Conservation (phyloP, 352 stramenopile species). For the Globisporangium orthogonon region DNA sequence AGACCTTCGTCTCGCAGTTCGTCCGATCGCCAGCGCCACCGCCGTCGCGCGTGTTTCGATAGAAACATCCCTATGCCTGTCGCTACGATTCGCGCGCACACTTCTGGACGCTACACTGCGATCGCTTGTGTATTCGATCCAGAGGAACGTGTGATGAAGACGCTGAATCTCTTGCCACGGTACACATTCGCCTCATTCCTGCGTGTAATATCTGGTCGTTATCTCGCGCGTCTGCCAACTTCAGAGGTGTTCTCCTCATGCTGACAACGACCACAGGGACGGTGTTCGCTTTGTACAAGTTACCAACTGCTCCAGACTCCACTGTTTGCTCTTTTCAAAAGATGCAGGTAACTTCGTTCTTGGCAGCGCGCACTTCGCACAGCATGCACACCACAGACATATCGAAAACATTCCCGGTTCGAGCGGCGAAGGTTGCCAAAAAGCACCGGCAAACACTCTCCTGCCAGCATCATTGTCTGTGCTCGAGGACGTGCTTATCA, state of each 20-base stretch:
- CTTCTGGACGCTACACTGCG: constrained; percentile 13
- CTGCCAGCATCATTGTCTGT: background rate
- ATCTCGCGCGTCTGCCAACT: too few species aligned
- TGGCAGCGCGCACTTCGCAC: constrained; percentile 25
- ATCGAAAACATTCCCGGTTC: background rate
- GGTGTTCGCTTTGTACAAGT: background rate
- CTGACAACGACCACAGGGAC: background rate
- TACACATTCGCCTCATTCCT: background rate
- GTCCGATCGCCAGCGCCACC: background rate
- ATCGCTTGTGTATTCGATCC: constrained; percentile 33
- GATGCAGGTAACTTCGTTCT: constrained; percentile 27
- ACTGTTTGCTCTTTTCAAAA: constrained; percentile 39
- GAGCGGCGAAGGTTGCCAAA: background rate
- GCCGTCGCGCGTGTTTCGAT: constrained; percentile 4
- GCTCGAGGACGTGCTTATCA: constrained; percentile 2
- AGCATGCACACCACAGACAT: constrained; percentile 16
- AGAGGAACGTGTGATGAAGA: constrained; percentile 14
- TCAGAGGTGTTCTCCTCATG: too few species aligned
- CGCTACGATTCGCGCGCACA: constrained; percentile 14
- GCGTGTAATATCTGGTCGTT: too few species aligned
- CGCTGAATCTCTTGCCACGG: constrained; percentile 12
- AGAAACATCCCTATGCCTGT: constrained; percentile 3
- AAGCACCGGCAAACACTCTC: background rate
- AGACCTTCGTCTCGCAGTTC: background rate
- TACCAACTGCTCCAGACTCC: constrained; percentile 37